These are phyloP conservation scores for Glomus cerebriforme DNA, from an alignment of 192 early-diverging fungal genomes.

Conservation along the genomic window DNA sequence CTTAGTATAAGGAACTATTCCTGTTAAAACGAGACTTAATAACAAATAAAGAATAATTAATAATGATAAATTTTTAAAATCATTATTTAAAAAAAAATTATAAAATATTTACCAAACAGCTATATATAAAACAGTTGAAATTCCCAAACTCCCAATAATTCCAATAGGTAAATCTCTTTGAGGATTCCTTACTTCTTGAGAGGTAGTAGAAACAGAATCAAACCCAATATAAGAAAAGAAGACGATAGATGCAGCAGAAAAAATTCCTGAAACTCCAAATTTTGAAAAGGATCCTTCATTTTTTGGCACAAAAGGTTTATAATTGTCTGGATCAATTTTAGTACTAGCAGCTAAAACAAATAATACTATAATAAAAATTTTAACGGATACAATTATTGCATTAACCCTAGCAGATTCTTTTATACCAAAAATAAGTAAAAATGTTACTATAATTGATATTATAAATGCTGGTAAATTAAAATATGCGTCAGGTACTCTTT, in stretches of 20 bases:
- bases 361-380: constrained; percentile 70
- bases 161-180: constrained; percentile 83
- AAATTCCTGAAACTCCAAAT: constrained; percentile 73
- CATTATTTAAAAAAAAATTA: background rate
- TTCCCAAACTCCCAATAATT: constrained; percentile 72
- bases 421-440: constrained; percentile 70
- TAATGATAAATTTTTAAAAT: background rate
- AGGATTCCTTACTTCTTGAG: constrained; percentile 80
- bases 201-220: constrained; percentile 83
- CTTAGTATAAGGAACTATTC: constrained; percentile 63
- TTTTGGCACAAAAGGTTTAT: constrained; percentile 74
- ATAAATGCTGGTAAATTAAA: constrained; percentile 78
- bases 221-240: constrained; percentile 90
- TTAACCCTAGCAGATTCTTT: constrained; percentile 76
- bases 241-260: constrained; percentile 71
- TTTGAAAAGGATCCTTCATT: constrained; percentile 52
- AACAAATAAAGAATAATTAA: background rate
- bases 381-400: constrained; percentile 68
- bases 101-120: constrained; percentile 26
- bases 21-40: constrained; percentile 65
- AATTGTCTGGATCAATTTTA: constrained; percentile 72
- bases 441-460: constrained; percentile 65
- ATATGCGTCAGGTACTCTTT: constrained; percentile 44
- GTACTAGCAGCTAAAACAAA: constrained; percentile 79
- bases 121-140: background rate